Evolutionary conservation across 768 basidiomycete species (phyloP), one percentile per base, ranked within the genome.

Genomic region (Rhizopogon rudus): DNA sequence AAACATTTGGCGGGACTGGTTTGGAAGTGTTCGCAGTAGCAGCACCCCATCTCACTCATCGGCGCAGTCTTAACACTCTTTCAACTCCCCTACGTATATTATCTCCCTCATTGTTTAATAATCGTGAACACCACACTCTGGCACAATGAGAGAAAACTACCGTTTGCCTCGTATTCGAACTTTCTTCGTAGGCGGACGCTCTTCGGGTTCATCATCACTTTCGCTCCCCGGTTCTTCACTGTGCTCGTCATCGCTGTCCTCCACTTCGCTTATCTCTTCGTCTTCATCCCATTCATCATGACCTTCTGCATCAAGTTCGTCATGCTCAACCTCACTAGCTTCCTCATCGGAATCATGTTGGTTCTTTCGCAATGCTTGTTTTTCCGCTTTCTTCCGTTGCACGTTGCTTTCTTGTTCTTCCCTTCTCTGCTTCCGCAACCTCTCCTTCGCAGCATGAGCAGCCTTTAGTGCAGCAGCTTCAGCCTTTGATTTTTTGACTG

Each of bases 371-470:
- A 50, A 57, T 25, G 60, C 70, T 60, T 68, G 62, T 60, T 61
- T 67, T 58, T 44, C 56, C 58, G 76, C 79, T 69, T 87, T 87
- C 74, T 98, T 99, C 46, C 87, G 80, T 46, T 81, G 79, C 5
- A 98, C 91, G 70, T 98, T 99, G 52, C 81, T 80, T 67, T 93
- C 94, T 66, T 98, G 97, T 66, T 97, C 92, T 57, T 89, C 88
- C 61, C 88, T 77, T 59, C 94, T 78, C 61, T 91, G 79, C 62
- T 88, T 86, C 60, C 84, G 81, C 43, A 92, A 67, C 67, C 80
- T 87, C 59, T 84, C 86, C 63, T 88, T 90, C 22, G 83, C 87
- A 2, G 83, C 87, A 65, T 94, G 91, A 25, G 86, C 82, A 25
- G 82, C 81, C 63, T 87, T 86, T 57, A 87, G 81, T 10, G 75